These are phyloP conservation scores for Xylaria sp. DNA, from an alignment of 2,329 filamentous ascomycete species.

Conservation along the genomic window DNA sequence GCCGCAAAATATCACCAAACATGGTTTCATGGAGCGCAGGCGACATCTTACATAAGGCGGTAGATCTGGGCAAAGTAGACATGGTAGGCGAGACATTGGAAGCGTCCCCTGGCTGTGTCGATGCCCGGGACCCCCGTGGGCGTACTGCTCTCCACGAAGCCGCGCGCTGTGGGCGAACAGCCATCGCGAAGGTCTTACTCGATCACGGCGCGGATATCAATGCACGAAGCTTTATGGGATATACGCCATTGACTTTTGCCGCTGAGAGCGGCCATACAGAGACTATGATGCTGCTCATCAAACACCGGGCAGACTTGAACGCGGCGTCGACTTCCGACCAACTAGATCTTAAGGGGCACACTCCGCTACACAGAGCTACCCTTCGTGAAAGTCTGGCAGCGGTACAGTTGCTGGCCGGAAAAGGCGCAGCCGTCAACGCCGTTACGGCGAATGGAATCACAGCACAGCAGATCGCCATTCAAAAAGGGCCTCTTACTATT, in stretches of 20 bases:
- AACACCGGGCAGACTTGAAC: not conserved
- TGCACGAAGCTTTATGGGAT: not conserved
- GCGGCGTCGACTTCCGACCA: not conserved
- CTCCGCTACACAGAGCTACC: not conserved
- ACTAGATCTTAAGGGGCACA: not conserved
- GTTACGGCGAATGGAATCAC: not conserved
- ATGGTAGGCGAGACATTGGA: not conserved
- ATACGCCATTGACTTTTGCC: not conserved
- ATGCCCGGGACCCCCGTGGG: not conserved
- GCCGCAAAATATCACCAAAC: not conserved
- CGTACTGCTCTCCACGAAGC: not conserved
- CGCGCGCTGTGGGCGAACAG: not conserved
- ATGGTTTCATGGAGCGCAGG: not conserved
- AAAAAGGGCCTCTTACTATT: not conserved
- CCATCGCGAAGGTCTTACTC: not conserved
- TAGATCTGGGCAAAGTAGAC: not conserved
- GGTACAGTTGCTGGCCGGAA: not conserved
- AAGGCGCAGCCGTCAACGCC: not conserved
- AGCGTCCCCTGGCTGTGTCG: not conserved
- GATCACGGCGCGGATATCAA: not conserved
- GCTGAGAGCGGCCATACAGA: not conserved
- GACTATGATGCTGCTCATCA: not conserved
- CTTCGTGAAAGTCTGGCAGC: not conserved
- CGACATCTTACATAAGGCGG: not conserved
- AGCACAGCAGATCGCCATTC: not conserved